These are phyloP conservation scores for Kickxella alabastrina DNA, from an alignment of 192 early-diverging fungal species.

Conservation along the genomic window DNA sequence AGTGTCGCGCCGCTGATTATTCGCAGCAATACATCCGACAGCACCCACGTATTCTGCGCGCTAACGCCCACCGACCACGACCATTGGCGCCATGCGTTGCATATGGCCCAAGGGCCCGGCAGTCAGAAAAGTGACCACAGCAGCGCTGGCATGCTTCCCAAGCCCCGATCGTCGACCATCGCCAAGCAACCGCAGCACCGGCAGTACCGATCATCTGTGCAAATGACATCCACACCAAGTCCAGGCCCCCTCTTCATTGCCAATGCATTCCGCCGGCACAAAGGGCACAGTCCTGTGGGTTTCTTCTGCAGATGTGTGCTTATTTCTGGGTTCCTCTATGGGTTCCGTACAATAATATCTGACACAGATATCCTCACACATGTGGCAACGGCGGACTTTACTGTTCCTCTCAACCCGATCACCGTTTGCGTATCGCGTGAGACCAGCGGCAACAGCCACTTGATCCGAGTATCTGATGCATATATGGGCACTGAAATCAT, in stretches of 20 bases:
- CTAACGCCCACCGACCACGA: slow-evolving; percentile 32
- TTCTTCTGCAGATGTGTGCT: slow-evolving; percentile 4
- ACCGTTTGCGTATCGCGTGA: neutral
- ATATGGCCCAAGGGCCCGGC: slow-evolving; percentile 15
- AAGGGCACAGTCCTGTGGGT: neutral
- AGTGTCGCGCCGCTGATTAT: slow-evolving; percentile 34
- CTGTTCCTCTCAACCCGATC: neutral
- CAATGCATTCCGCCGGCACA: slow-evolving; percentile 3
- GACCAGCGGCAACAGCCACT: neutral
- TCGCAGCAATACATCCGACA: slow-evolving; percentile 7
- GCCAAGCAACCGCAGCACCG: neutral
- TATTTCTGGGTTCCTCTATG: neutral
- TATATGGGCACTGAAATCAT: slow-evolving; percentile 1
- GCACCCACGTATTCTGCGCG: slow-evolving; percentile 36
- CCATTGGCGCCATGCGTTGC: slow-evolving; percentile 25
- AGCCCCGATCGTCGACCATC: neutral
- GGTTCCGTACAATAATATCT: neutral
- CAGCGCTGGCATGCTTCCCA: neutral
- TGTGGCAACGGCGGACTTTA: neutral
- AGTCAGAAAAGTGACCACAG: slow-evolving; percentile 4
- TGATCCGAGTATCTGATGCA: neutral
- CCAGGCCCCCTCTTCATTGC: slow-evolving; percentile 2
- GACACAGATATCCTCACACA: neutral
- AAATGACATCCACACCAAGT: too few species aligned
- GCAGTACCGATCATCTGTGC: neutral